Conservation (phyloP, 2,329 filamentous ascomycete species). For the Tolypocladium tropicale region DNA sequence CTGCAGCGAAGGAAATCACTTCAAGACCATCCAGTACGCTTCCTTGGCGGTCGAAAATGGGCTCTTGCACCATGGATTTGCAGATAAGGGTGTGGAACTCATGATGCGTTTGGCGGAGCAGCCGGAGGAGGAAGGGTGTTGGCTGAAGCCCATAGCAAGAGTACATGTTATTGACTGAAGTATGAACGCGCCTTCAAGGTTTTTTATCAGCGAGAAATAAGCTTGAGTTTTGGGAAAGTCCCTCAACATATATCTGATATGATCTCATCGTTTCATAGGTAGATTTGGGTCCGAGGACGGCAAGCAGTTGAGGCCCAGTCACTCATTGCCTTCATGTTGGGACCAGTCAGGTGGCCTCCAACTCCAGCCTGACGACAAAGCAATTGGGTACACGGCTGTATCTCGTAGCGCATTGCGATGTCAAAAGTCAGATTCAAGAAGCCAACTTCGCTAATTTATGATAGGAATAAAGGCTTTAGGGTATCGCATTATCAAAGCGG, state of each 20-base stretch:
- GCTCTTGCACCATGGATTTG: conserved; percentile 9
- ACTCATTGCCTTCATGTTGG: no score
- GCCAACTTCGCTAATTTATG: background rate
- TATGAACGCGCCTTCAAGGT: no score
- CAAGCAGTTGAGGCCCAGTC: no score
- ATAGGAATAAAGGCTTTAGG: background rate
- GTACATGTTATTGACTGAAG: no score
- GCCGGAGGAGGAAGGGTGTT: conserved; percentile 5
- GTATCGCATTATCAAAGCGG: background rate
- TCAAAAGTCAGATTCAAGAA: background rate
- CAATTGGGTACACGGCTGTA: no score
- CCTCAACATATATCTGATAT: background rate
- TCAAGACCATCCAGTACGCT: conserved; percentile 27
- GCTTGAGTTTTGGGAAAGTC: no score
- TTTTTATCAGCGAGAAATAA: no score
- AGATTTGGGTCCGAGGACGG: no score
- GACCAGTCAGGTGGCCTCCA: no score
- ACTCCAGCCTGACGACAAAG: no score
- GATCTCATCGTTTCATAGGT: background rate
- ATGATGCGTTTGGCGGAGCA: conserved; percentile 1
- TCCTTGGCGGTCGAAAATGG: conserved; percentile 25
- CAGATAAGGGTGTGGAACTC: background rate
- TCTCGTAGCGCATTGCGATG: no score
- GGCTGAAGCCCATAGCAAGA: no score
- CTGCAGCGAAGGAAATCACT: conserved; percentile 27